A percentile compares a stretch with the other conserved stretches of the same genome.
Evolutionary conservation across 1,139 yeast species (phyloP).

Genomic region (Taphrina confusa): DNA sequence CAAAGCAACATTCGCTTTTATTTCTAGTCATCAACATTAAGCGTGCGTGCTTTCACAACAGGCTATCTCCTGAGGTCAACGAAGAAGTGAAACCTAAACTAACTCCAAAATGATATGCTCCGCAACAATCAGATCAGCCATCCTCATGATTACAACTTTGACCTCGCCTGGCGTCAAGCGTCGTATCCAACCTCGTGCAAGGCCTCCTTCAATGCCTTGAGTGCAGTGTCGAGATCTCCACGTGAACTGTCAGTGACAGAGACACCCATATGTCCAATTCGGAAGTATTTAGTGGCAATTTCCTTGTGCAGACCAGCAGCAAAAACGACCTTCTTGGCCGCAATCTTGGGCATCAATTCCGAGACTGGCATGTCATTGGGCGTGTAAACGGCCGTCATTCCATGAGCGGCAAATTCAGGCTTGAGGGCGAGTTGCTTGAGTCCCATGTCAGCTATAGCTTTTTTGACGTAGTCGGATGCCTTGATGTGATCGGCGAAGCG

Average conservation of each 20-base stretch:
- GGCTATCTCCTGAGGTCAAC: constrained; percentile 3
- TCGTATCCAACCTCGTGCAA: constrained; percentile 46
- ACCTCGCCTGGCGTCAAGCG: constrained; percentile 36
- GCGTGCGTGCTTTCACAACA: no score
- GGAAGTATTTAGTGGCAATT: constrained; percentile 76
- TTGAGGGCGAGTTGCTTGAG: constrained; percentile 65
- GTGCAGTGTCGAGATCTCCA: constrained; percentile 50
- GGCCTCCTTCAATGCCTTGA: constrained; percentile 50
- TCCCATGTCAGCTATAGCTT: constrained; percentile 56
- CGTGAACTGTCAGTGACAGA: constrained; percentile 52
- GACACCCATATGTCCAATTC: constrained; percentile 95
- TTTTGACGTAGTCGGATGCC: constrained; percentile 68
- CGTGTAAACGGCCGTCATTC: constrained; percentile 82
- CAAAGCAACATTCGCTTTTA: no score
- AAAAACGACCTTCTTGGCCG: constrained; percentile 70
- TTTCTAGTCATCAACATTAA: no score
- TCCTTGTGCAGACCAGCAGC: constrained; percentile 92
- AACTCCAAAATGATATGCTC: constrained; percentile 3
- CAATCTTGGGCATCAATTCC: constrained; percentile 59
- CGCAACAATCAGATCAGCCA: constrained; percentile 1
- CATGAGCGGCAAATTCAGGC: constrained; percentile 73
- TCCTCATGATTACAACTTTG: background rate
- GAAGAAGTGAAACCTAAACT: background rate
- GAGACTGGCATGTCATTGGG: constrained; percentile 74
- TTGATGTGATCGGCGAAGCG: constrained; percentile 66